Evolutionary conservation across 2,329 filamentous ascomycete species (phyloP).

Genomic region (Colletotrichum simmondsii): DNA sequence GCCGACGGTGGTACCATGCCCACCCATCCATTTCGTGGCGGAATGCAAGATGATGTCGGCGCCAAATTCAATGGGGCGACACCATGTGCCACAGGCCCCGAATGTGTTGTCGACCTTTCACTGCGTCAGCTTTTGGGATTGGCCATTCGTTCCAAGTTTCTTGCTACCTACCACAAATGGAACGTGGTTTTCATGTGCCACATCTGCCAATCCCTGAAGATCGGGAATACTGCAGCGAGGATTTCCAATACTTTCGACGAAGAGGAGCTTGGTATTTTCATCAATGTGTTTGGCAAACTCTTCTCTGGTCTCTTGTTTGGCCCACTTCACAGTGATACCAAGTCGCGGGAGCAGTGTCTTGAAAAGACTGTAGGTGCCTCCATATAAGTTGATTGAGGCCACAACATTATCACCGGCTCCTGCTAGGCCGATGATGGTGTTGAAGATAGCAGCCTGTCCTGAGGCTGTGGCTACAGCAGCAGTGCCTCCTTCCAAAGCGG

Average conservation of each 20-base stretch:
- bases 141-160: no score
- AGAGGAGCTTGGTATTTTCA: conserved; percentile 91
- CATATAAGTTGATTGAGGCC: conserved; percentile 89
- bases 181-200: no score
- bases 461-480: conserved; percentile 87
- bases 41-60: conserved; percentile 77
- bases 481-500: conserved; percentile 89
- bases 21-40: conserved; percentile 80
- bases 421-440: no score
- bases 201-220: conserved; percentile 64
- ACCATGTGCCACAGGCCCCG: no score
- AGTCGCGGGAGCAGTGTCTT: conserved; percentile 72
- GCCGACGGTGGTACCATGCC: conserved; percentile 77
- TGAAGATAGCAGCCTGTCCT: conserved; percentile 67
- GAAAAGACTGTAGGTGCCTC: conserved; percentile 96
- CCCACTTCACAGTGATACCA: conserved; percentile 59
- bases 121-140: no score
- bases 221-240: conserved; percentile 87
- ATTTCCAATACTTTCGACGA: conserved; percentile 92
- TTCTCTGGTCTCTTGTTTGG: conserved; percentile 83
- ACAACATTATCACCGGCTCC: conserved; percentile 97
- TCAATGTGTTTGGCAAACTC: conserved; percentile 89
- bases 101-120: no score
- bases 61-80: conserved; percentile 42
- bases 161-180: no score